Conservation (phyloP, 495 filamentous ascomycete genomes). For the Penicillium robsamsonii region DNA sequence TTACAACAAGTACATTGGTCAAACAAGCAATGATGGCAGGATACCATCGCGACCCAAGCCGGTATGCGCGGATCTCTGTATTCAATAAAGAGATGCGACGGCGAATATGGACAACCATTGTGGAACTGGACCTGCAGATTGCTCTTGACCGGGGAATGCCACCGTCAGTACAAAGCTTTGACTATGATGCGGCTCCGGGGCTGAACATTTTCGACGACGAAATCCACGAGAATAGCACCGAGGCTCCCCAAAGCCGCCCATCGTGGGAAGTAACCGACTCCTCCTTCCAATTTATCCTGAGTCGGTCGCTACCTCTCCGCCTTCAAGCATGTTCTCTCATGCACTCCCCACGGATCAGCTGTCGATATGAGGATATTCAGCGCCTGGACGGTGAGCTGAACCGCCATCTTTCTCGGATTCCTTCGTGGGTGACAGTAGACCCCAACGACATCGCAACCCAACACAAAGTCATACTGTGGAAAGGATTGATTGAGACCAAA, state of each 20-base stretch:
- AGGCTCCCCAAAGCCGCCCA: constrained; percentile 32
- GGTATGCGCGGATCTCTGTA: constrained; percentile 51
- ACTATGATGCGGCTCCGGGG: constrained; percentile 57
- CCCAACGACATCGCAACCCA: constrained; percentile 24
- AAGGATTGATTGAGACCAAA: constrained; percentile 37
- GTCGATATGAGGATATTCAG: constrained; percentile 46
- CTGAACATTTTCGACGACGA: constrained; percentile 51
- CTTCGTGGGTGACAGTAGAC: constrained; percentile 29
- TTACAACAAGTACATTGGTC: constrained; percentile 55
- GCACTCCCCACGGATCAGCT: constrained; percentile 44
- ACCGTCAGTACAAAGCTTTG: constrained; percentile 50
- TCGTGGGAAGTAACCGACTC: constrained; percentile 37
- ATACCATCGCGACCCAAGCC: constrained; percentile 54
- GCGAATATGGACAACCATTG: constrained; percentile 64
- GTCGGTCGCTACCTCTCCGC: constrained; percentile 36
- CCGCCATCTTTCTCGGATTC: constrained; percentile 38
- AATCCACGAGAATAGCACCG: constrained; percentile 35
- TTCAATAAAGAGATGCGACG: constrained; percentile 65
- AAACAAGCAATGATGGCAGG: constrained; percentile 57
- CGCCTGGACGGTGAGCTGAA: constrained; percentile 42
- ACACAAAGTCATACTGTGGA: constrained; percentile 35
- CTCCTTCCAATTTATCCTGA: constrained; percentile 36
- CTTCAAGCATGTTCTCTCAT: constrained; percentile 40
- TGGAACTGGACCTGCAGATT: constrained; percentile 61
- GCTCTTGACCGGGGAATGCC: constrained; percentile 59